Evolutionary conservation across 345 rosid genomes (phyloP), one percentile per base, ranked within the genome.

Genomic region (Brassica nigra): DNA sequence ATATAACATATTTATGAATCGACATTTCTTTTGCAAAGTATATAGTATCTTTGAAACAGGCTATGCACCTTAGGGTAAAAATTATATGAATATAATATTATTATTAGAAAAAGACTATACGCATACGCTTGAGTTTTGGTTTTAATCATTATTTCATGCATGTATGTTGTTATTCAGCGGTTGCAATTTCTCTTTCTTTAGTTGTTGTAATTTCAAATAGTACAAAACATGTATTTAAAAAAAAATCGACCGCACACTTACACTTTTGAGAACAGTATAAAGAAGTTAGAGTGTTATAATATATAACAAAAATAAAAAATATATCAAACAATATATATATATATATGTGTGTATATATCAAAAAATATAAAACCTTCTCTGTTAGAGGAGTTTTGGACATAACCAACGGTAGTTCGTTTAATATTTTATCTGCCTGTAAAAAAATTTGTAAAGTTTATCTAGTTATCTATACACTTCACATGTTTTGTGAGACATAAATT

Each of bases 141-240:
- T 36, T 66, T 52, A n/a, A 39, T 23, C 27, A 23, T 31, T 11
- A 65, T 63, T 62, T 33, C 57, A 66, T 66, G 58, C n/a, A 74
- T 49, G 27, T 37, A 47, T 30, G 20, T 9, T 27, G 20, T 37
- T 37, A 37, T 37, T 37, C 10, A 10, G 47, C 10, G 47, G 14
- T 39, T 39, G 47, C 10, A 39, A 39, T 39, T 39, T 39, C 12
- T 39, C 10, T 37, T 8, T 39, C 28, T 47, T 29, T 8, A 73
- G 12, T 8, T 30, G n/a, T 62, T 8, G 14, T 23, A 65, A 18
- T 5, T 54, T 66, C 37, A 54, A 20, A 54, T 66, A 54, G 8
- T 54, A 23, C 68, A 66, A 63, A 57, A 23, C 12, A 23, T 54
- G 54, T 14, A 29, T 29, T 4, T 14, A 5, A 2, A 6, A 23